These are phyloP conservation scores for Aspergillus steynii DNA, from an alignment of 495 filamentous ascomycete species.

Conservation along the genomic window DNA sequence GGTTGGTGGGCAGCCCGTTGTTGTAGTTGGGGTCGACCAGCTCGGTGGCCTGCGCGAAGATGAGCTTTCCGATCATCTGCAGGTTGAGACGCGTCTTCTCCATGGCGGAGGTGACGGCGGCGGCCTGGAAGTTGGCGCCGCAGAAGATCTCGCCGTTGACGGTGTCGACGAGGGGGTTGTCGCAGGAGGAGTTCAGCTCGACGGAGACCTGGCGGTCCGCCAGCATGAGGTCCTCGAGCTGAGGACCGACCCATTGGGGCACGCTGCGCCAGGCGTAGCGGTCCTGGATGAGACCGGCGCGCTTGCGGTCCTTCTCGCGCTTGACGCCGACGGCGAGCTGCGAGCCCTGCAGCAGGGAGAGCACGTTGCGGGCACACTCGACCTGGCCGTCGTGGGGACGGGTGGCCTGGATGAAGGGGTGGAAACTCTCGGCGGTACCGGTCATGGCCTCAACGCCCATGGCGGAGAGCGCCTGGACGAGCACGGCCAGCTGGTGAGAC, in stretches of 20 bases:
- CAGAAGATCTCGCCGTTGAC: constrained; percentile 38
- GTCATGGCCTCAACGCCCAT: constrained; percentile 47
- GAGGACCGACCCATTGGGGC: constrained; percentile 65
- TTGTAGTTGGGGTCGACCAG: constrained; percentile 56
- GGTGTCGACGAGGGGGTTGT: constrained; percentile 62
- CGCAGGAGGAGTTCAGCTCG: constrained; percentile 64
- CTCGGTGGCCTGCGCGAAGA: constrained; percentile 61
- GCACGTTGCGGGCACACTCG: constrained; percentile 58
- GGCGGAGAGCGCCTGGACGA: constrained; percentile 58
- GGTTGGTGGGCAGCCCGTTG: constrained; percentile 61
- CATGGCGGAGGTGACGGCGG: constrained; percentile 61
- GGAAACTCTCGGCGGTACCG: constrained; percentile 54
- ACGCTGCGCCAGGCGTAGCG: constrained; percentile 61
- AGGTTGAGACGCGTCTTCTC: constrained; percentile 57
- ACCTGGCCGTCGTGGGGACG: constrained; percentile 64
- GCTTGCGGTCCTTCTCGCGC: constrained; percentile 22
- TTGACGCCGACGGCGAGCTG: constrained; percentile 25
- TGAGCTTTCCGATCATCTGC: constrained; percentile 59
- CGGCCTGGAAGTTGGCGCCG: constrained; percentile 67
- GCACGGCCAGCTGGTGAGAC: constrained; percentile 54
- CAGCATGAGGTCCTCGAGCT: constrained; percentile 60
- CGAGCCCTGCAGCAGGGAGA: constrained; percentile 48
- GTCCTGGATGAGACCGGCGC: constrained; percentile 55
- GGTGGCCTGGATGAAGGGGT: constrained; percentile 58
- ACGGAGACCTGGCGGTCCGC: constrained; percentile 54